A percentile compares a stretch with the other conserved stretches of the same genome.
Evolutionary conservation across 225 moss, liverwort and hornwort species (phyloP).

Genomic region (Climacium dendroides): DNA sequence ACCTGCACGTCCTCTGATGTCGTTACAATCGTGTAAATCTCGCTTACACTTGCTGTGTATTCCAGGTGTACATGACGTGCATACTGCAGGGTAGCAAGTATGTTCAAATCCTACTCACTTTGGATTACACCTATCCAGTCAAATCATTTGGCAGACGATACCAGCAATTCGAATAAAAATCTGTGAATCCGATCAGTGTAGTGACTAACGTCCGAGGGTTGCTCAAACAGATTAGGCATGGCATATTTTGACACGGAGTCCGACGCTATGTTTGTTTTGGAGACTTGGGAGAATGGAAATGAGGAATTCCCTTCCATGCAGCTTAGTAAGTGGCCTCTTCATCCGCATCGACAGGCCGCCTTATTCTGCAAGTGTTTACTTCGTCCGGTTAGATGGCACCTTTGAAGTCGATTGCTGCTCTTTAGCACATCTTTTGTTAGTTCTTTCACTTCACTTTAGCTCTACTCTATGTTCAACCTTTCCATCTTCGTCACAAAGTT

Average conservation of each 20-base stretch:
- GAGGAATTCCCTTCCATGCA: slow-evolving; percentile 71
- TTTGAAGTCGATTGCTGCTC: not conserved
- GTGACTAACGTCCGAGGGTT: not conserved
- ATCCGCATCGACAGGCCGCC: not conserved
- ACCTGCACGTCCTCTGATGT: not conserved
- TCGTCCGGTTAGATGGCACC: not conserved
- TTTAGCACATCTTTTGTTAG: not conserved
- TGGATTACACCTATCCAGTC: not conserved
- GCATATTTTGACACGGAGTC: slow-evolving; percentile 64
- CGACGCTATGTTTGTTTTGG: slow-evolving; percentile 79
- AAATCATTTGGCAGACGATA: not conserved
- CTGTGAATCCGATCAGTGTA: not conserved
- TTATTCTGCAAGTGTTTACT: not conserved
- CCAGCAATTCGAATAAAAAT: not conserved
- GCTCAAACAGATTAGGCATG: slow-evolving; percentile 62
- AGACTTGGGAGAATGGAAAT: slow-evolving; percentile 64
- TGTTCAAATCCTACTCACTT: not conserved
- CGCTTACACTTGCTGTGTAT: not conserved
- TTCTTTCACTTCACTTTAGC: not conserved
- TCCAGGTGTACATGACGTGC: slow-evolving; percentile 90
- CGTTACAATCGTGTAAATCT: not conserved
- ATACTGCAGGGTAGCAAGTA: slow-evolving; percentile 84
- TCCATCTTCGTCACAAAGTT: not conserved
- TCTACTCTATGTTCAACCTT: not conserved
- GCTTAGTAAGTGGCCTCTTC: slow-evolving; percentile 53